Evolutionary conservation across 805 yeast species (phyloP), one percentile per base, ranked within the genome.

Genomic region (Candida odintsovae): DNA sequence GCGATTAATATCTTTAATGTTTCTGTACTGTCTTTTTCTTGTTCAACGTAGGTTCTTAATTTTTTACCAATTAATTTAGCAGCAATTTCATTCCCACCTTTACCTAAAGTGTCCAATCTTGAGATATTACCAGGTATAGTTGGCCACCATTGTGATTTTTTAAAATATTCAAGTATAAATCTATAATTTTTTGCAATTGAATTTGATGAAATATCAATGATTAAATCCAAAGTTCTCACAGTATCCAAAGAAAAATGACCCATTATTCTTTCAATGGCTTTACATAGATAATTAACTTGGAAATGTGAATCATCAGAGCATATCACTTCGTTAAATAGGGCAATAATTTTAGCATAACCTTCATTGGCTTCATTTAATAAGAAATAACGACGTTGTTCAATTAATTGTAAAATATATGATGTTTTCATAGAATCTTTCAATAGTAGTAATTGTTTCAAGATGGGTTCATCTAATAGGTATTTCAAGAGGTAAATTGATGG

Each of bases 211-310:
- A 86, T 57, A 41, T 78, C 80, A 29, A 90, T 56, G 9, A 86
- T 50, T 0, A 86, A 47, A 53, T 87, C 86, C 42, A 90, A 70
- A 22, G 80, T 77, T 48, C 90, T 72, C 43, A 77, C 75, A 1
- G 92, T 82, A 56, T 90, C 96, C 42, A 90, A 70, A 44, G 76
- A 75, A 61, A 79, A 89, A 59, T 83, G 88, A 1, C 94, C 96
- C 45, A 83, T 83, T 7, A 85, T 58, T 25, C 72, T 71, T 41
- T 78, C 75, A 15, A 85, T 67, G 7, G 75, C 70, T n/a, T 72
- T 63, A 10, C 73, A 59, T 10, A 77, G 72, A 43, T 69, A 71
- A 1, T 68, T 64, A 0, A 78, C 65, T 54, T 77, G 73, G 37
- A 56, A 66, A 3, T 56, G 50, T 8, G 75, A 63, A 46, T 75